These are phyloP conservation scores for Handroanthus guayacan DNA, from an alignment of 257 asterid genomes.

Conservation along the genomic window DNA sequence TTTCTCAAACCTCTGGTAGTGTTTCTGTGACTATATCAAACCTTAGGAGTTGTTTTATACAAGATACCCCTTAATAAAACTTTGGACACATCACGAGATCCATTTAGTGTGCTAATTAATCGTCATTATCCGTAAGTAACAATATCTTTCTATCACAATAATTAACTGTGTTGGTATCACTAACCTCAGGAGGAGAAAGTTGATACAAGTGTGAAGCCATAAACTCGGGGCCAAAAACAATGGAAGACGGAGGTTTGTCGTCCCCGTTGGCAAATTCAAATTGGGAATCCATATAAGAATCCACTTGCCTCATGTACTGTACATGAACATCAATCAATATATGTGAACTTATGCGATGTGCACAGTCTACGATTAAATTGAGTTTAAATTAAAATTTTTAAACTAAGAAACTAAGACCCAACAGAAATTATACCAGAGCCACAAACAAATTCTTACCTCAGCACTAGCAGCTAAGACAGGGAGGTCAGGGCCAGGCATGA, in stretches of 20 bases:
- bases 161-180: not conserved
- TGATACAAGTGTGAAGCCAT: slow-evolving; percentile 46
- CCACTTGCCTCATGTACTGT: slow-evolving; percentile 38
- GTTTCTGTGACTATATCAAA: no score
- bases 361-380: no score
- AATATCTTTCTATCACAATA: not conserved
- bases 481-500: slow-evolving; percentile 48
- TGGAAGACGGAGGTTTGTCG: slow-evolving; percentile 42
- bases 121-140: not conserved
- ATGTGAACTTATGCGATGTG: no score
- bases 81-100: no score
- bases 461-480: not conserved
- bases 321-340: no score
- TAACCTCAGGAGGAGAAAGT: slow-evolving; percentile 54
- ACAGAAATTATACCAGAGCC: not conserved
- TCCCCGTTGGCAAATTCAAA: slow-evolving; percentile 31
- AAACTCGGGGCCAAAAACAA: slow-evolving; percentile 45
- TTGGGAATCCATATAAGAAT: slow-evolving; percentile 39
- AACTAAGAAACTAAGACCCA: not conserved
- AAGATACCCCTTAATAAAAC: no score
- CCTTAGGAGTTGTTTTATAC: no score
- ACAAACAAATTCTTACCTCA: slow-evolving; percentile 38
- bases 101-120: not conserved
- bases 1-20: no score
- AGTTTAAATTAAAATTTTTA: no score